Base-by-base conservation (phyloP, 192 early-diverging fungal genomes). In the Podila horticola region DNA sequence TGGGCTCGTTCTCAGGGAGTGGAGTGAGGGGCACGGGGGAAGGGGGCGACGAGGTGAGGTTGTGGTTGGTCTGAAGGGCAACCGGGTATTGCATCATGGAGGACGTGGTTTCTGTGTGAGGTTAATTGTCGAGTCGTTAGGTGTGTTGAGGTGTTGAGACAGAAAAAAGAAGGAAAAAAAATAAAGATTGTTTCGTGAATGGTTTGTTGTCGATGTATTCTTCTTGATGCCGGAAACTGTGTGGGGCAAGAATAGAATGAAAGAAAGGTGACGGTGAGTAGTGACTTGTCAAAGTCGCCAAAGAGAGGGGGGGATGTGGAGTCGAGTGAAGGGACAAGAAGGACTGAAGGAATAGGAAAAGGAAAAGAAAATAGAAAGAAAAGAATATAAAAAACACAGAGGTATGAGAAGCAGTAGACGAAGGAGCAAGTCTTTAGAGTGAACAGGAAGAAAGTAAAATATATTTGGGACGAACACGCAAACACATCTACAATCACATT, bases 11-110 rank as follows among this genome's bases (percentile, higher is more conserved):
- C 49, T 69, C 71, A 2, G 71, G 67, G 15, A 72, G 12, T 17
- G 69, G 69, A 24, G 76, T 72, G 36, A 50, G 52, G 17, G 77
- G 77, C 34, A 72, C 71, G n/a, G 77, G 70, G 5, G 77, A 81
- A 19, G 62, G 19, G n/a, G 71, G 77, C 7, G 77, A 50, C 22
- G 71, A 69, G 4, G 61, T 41, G 38, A 68, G 49, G 66, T 68
- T 45, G 49, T 69, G 58, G 38, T 24, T 31, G 26, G 66, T 64
- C 30, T 73, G 77, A 41, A 81, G 77, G 20, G 77, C 60, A 19
- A 81, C 66, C 2, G 77, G 77, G 62, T 81, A 81, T 20, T 66
- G 64, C 70, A 79, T 63, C 50, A 50, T 65, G 22, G 52, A 4
- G 5, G 17, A 22, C 1, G n/a, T 19, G 52, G n/a, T 55, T 55